phyloP scores from a whole-genome alignment of 169 alveolate genomes.

The Babesia divergens region DNA sequence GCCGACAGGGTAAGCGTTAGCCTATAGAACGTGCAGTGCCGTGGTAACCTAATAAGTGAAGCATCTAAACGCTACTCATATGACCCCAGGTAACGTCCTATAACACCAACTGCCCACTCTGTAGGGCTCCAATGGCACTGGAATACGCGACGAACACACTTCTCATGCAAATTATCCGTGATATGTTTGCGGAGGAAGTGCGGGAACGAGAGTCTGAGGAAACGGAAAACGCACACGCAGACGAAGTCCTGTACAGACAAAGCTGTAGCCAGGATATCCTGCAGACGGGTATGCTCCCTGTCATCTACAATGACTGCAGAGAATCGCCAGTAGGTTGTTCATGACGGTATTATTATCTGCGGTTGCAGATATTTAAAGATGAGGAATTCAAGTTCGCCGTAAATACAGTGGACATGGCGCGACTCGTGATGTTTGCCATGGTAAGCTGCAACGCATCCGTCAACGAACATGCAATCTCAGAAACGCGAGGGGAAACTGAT shows the following conservation, averaged over 20 bases:
- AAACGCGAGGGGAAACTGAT: background rate
- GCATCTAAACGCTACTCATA: background rate
- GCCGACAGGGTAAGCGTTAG: conserved; percentile 66
- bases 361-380: background rate
- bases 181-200: conserved; percentile 40
- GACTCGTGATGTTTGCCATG: background rate
- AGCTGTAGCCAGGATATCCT: background rate
- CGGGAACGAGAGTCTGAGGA: background rate
- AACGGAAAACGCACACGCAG: background rate
- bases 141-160: conserved; percentile 55
- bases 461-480: no score
- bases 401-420: background rate
- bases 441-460: no score
- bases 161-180: conserved; percentile 46
- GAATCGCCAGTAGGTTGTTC: background rate
- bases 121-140: conserved; percentile 50
- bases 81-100: conserved; percentile 11
- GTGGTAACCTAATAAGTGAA: background rate
- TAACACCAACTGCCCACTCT: conserved; percentile 57
- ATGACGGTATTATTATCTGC: background rate
- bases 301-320: background rate
- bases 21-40: background rate
- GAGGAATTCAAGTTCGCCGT: background rate
- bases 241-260: background rate
- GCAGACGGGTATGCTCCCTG: background rate